Evolutionary conservation across 306 rosid species (phyloP), one percentile per base, ranked within the genome.

Genomic region (Datisca glomerata): DNA sequence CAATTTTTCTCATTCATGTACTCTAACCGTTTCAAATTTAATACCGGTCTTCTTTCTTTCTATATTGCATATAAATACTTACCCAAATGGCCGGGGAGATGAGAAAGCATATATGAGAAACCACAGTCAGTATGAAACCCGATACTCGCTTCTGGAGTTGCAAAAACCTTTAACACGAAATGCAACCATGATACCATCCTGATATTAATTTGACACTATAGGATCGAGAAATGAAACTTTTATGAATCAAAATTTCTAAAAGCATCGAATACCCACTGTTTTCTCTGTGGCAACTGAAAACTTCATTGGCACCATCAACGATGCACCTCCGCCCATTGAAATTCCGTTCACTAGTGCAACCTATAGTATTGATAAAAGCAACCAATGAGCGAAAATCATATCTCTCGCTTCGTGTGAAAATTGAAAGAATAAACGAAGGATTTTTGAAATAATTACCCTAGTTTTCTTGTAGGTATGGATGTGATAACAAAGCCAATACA

Each of bases 291-390:
- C 93, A 41, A 77, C 91, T 8, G 97, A 83, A 57, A 89, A 89
- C 51, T 67, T 83, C 93, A 83, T 35, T 9, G 93, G 95, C 37
- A 61, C 85, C 95, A 89, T 80, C 34, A 89, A 65, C 36, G 97
- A 71, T 56, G 93, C 85, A 14, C 97, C 97, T 65, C 95, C 97
- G 21, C 97, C 97, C 93, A 89, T 80, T 59, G 95, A 72, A 65
- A 89, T 77, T 66, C 97, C 97, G 50, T 83, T 51, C 34, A 73
- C 95, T 50, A 83, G 83, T 29, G 89, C 74, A 66, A 89, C 97
- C 95, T 89, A 57, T 15, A 25, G 22, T 18, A 22, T 4, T 28
- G 24, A 29, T 18, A 25, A 47, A n/a, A n/a, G n/a, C n/a, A n/a
- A n/a, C n/a, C n/a, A n/a, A n/a, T n/a, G 40, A 35, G 28, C 15